Evolutionary conservation across 2,329 filamentous ascomycete species (phyloP).

Genomic region (Westerdykella aurantiaca): DNA sequence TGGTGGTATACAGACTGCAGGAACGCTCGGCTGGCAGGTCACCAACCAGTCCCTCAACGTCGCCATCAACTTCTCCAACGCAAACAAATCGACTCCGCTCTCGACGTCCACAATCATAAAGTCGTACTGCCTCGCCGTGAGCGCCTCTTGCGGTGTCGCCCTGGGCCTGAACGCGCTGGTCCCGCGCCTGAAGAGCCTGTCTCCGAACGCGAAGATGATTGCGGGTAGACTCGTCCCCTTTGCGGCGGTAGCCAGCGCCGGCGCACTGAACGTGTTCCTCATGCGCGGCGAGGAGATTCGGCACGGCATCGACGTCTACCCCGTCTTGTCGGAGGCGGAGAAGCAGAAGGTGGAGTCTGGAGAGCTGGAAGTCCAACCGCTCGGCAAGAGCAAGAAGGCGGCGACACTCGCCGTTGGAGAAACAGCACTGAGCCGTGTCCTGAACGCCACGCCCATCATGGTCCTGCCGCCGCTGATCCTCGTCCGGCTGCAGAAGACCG

Average conservation of each 20-base stretch:
- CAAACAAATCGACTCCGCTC: slow-evolving; percentile 92
- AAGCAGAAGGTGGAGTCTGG: slow-evolving; percentile 60
- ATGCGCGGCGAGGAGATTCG: slow-evolving; percentile 97
- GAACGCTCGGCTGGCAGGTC: slow-evolving; percentile 90
- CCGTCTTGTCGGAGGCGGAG: slow-evolving; percentile 66
- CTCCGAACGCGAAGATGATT: slow-evolving; percentile 67
- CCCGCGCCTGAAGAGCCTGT: slow-evolving; percentile 70
- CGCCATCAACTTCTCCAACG: slow-evolving; percentile 94
- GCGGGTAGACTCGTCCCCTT: slow-evolving; percentile 90
- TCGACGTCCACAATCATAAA: slow-evolving; percentile 73
- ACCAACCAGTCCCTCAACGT: slow-evolving; percentile 97
- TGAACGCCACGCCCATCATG: slow-evolving; percentile 97
- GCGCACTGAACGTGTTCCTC: slow-evolving; percentile 89
- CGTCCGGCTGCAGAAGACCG: slow-evolving; percentile 73
- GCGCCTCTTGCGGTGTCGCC: slow-evolving; percentile 88
- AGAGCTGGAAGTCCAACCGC: slow-evolving; percentile 53
- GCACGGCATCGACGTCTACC: slow-evolving; percentile 86
- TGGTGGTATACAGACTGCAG: slow-evolving; percentile 57
- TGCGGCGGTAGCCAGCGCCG: slow-evolving; percentile 86
- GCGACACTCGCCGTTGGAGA: slow-evolving; percentile 86
- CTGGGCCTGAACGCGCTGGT: slow-evolving; percentile 87
- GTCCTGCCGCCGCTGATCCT: slow-evolving; percentile 83
- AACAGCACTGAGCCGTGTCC: slow-evolving; percentile 82
- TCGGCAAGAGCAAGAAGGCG: slow-evolving; percentile 84
- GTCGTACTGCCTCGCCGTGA: slow-evolving; percentile 87